A percentile compares a stretch with the other conserved stretches of the same genome.
phyloP scores from a whole-genome alignment of 2,329 filamentous ascomycete genomes.

The Paramyrothecium roridum region DNA sequence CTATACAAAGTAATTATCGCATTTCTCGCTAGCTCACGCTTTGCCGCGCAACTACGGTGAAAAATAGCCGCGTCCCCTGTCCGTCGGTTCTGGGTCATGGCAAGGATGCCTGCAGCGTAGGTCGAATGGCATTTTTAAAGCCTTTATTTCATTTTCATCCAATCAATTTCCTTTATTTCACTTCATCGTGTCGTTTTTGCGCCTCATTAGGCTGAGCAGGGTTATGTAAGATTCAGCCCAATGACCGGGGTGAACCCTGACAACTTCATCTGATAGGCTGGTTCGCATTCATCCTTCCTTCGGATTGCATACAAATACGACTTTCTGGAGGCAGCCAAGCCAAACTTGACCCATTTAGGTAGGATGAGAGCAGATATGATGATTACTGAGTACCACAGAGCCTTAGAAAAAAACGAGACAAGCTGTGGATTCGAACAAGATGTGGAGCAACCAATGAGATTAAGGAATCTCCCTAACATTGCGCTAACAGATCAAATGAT shows the following conservation, averaged over 20 bases:
- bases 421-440: too few relatives aligned
- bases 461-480: too few relatives aligned
- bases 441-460: too few relatives aligned
- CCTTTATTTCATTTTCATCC: neutral
- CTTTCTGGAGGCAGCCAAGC: neutral
- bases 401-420: too few relatives aligned
- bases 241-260: neutral
- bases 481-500: too few relatives aligned
- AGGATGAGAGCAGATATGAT: neutral
- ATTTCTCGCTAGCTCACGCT: neutral
- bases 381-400: neutral
- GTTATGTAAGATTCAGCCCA: neutral
- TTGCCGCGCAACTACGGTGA: neutral
- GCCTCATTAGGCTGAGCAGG: neutral
- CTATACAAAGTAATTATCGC: neutral
- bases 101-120: neutral
- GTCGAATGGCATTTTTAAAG: neutral
- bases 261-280: neutral
- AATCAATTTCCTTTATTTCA: neutral
- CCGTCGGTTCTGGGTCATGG: neutral
- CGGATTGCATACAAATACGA: neutral
- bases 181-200: neutral
- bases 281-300: neutral
- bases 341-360: neutral
- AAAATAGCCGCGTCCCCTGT: neutral